Evolutionary conservation across 225 moss, liverwort and hornwort genomes (phyloP), one percentile per base, ranked within the genome.

Genomic region (Physcomitrellopsis africana): DNA sequence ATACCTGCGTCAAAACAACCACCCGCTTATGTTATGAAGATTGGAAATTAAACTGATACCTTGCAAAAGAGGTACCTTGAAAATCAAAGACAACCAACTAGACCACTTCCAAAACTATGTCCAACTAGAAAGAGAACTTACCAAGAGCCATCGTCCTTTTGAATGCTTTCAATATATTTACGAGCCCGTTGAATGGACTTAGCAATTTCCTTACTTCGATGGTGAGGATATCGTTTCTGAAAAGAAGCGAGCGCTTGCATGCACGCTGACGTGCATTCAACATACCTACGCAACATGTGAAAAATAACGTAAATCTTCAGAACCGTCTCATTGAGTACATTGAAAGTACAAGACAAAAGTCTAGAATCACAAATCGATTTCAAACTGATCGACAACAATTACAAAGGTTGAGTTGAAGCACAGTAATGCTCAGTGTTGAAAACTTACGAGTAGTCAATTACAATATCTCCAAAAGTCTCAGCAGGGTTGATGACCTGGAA

Each of bases 381-480:
- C 43, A 60, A 55, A 54, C 72, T 3, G 16, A 62, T 51, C 20
- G 27, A 22, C 42, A 70, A 10, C 32, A 32, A 0, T 1, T 51
- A 46, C 11, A 62, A 15, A 23, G 15, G 11, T 53, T 52, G 51
- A 69, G 71, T 57, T 46, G 61, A 42, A 77, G 42, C 0, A 53
- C 44, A 7, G 48, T 13, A 1, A 55, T 47, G 29, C 60, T 11
- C 11, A 32, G 49, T 12, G 29, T 65, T 54, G 26, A 55, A 24
- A 60, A 82, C 94, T 87, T 82, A 97, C 97, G 97, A 85, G 78
- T 99, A 99, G 73, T 99, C 97, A 48, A 99, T 92, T 69, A 93
- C 94, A 49, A 99, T 99, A 46, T 93, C 87, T 65, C 97, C 94
- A 75, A 99, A 99, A 72, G 94, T 95, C 79, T 99, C 97, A 12